phyloP scores from a whole-genome alignment of 2,329 filamentous ascomycete species.

The Mycosphaerelloides madeirae region DNA sequence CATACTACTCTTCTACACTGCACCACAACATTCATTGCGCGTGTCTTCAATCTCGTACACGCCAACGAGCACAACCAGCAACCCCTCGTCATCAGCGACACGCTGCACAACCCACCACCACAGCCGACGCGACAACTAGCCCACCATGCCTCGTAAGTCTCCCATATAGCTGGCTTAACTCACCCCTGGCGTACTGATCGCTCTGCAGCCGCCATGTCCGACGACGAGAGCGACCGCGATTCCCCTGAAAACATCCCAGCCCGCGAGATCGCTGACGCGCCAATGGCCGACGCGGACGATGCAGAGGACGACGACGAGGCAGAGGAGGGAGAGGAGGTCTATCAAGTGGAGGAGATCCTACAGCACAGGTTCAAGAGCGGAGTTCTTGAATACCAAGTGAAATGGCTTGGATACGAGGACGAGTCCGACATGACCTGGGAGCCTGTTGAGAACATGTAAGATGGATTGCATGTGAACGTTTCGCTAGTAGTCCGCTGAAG shows the following conservation, averaged over 20 bases:
- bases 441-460: conserved; percentile 66
- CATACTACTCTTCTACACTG: neutral
- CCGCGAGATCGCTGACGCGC: conserved; percentile 16
- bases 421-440: conserved; percentile 73
- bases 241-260: conserved; percentile 27
- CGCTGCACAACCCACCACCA: neutral
- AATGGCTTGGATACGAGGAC: conserved; percentile 74
- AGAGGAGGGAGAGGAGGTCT: conserved; percentile 54
- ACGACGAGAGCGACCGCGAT: conserved; percentile 34
- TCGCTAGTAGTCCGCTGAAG: neutral
- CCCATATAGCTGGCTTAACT: neutral
- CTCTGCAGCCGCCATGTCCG: conserved; percentile 36
- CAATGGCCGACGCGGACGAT: conserved; percentile 28
- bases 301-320: conserved; percentile 35
- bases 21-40: neutral
- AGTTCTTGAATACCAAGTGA: conserved; percentile 61
- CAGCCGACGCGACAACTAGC: conserved; percentile 2
- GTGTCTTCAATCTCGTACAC: too few relatives aligned
- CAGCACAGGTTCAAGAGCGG: conserved; percentile 58
- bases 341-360: conserved; percentile 68
- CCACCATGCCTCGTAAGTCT: conserved; percentile 10
- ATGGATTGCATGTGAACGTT: neutral
- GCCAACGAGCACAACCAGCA: too few relatives aligned
- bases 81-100: too few relatives aligned
- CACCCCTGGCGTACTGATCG: conserved; percentile 1